Conservation (phyloP, 306 rosid species). For the Cicer cuneatum region DNA sequence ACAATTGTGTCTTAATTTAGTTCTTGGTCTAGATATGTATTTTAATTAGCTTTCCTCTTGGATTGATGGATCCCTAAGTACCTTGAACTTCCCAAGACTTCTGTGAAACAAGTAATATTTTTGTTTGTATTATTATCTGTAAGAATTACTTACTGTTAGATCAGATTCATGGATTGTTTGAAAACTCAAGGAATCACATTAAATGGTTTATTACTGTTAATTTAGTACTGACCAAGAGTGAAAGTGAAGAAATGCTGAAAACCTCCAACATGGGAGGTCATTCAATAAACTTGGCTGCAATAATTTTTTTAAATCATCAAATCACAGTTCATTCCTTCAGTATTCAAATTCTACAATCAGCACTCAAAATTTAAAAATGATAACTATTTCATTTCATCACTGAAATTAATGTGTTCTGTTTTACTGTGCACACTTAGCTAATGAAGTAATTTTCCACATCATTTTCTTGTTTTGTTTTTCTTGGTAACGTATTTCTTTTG, state of each 20-base stretch:
- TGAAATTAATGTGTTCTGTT: conserved; percentile 8
- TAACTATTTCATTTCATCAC: background rate
- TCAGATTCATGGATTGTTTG: background rate
- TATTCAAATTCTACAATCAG: background rate
- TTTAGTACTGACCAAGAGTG: background rate
- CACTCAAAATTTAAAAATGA: background rate
- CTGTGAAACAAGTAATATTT: too few relatives aligned
- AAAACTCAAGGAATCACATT: conserved; percentile 21
- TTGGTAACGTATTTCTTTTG: background rate
- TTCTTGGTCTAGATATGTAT: too few relatives aligned
- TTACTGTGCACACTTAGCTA: conserved; percentile 1
- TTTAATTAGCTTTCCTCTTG: too few relatives aligned
- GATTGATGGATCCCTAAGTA: too few relatives aligned
- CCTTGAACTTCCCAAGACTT: too few relatives aligned
- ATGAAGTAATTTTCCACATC: conserved; percentile 15
- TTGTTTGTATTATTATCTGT: conserved; percentile 6
- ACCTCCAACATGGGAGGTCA: conserved; percentile 24
- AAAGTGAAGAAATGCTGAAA: conserved; percentile 20
- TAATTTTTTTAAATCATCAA: conserved; percentile 20
- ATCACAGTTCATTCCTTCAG: conserved; percentile 11
- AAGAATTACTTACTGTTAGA: conserved; percentile 32
- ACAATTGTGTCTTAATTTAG: too few relatives aligned
- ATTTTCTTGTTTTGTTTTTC: background rate
- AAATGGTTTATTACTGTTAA: conserved; percentile 22
- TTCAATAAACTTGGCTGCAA: conserved; percentile 32